A percentile compares a stretch with the other conserved stretches of the same genome.
phyloP scores from a whole-genome alignment of 352 stramenopile species.

The Ochromonadaceae sp. region DNA sequence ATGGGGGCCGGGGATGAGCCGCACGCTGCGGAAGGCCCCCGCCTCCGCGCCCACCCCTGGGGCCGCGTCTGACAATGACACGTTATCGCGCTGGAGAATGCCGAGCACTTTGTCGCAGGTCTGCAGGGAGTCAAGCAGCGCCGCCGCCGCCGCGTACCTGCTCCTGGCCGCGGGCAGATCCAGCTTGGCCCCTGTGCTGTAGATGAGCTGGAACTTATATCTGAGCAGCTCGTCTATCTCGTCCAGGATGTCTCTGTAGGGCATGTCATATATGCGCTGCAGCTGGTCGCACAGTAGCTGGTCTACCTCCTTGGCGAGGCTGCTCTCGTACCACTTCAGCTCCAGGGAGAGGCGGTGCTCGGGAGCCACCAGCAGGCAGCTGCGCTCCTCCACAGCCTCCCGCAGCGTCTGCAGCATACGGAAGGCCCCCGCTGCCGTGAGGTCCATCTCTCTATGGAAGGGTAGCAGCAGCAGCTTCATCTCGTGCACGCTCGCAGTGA shows the following conservation, averaged over 20 bases:
- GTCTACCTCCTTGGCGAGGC: conserved; percentile 16
- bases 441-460: conserved; percentile 41
- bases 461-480: conserved; percentile 44
- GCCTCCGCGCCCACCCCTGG: no score
- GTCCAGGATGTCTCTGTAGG: conserved; percentile 60
- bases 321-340: conserved; percentile 49
- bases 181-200: conserved; percentile 44
- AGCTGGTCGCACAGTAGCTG: conserved; percentile 26
- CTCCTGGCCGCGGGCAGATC: conserved; percentile 38
- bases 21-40: neutral
- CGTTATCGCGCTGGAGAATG: conserved; percentile 10
- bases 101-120: neutral
- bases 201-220: conserved; percentile 65
- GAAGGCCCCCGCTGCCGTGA: conserved; percentile 26
- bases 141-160: conserved; percentile 44
- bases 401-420: conserved; percentile 34
- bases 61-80: no score
- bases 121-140: conserved; percentile 37
- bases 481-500: conserved; percentile 36
- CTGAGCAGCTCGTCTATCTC: conserved; percentile 63
- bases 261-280: conserved; percentile 36
- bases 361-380: conserved; percentile 51
- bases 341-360: conserved; percentile 67
- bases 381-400: conserved; percentile 32
- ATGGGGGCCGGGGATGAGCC: no score